phyloP scores from a whole-genome alignment of 305 asterid species.

The Solanum aculeatissimum region DNA sequence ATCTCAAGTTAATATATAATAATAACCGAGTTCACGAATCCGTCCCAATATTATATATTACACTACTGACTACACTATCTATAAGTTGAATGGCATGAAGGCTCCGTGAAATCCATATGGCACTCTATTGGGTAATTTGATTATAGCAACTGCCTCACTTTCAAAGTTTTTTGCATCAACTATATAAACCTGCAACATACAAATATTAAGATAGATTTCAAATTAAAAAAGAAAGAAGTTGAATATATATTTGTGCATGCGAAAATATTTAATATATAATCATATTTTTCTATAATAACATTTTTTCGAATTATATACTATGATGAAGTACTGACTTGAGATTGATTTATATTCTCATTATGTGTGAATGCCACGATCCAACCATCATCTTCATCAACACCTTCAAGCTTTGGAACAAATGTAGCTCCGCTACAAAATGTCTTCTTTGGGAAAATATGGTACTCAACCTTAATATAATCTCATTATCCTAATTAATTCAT shows the following conservation, averaged over 20 bases:
- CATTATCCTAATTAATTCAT: background rate
- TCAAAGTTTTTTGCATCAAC: slow-evolving; percentile 28
- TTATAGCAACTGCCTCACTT: slow-evolving; percentile 20
- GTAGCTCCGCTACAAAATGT: slow-evolving; percentile 63
- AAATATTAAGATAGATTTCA: background rate
- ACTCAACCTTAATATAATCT: slow-evolving; percentile 31
- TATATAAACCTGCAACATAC: slow-evolving; percentile 20
- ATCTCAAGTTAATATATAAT: background rate
- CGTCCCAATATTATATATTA: no score
- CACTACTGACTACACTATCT: background rate
- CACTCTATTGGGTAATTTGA: slow-evolving; percentile 33
- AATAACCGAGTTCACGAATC: background rate
- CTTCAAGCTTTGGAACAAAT: slow-evolving; percentile 34
- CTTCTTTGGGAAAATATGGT: slow-evolving; percentile 35
- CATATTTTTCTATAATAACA: background rate
- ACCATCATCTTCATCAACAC: slow-evolving; percentile 52
- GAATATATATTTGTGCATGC: no score
- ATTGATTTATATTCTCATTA: slow-evolving; percentile 28
- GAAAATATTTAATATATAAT: background rate
- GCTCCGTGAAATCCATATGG: slow-evolving; percentile 64
- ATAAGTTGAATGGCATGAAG: slow-evolving; percentile 14
- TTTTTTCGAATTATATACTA: background rate
- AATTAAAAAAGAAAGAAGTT: no score
- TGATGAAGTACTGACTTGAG: slow-evolving; percentile 31
- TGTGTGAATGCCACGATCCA: slow-evolving; percentile 55